Evolutionary conservation across 1,284 basidiomycete genomes (phyloP).

Genomic region (Acaromyces ingoldii): DNA sequence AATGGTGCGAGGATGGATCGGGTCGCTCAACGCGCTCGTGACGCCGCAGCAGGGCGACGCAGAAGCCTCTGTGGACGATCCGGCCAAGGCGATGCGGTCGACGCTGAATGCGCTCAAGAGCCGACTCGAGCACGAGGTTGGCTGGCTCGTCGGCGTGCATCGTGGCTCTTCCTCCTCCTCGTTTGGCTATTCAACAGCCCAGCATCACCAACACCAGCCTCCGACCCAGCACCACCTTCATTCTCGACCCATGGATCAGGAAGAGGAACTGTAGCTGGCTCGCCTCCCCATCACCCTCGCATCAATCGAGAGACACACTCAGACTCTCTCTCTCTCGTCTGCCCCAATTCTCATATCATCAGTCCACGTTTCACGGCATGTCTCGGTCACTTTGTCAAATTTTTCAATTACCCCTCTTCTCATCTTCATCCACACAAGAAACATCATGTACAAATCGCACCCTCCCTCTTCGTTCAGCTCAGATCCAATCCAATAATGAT

Average conservation of each 20-base stretch:
- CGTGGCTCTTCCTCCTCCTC: constrained; percentile 4
- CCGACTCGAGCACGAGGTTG: constrained; percentile 31
- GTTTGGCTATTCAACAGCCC: too few relatives aligned
- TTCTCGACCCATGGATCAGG: neutral
- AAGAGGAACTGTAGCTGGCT: neutral
- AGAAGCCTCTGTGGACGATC: neutral
- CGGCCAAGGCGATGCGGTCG: constrained; percentile 16
- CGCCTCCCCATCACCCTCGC: too few relatives aligned
- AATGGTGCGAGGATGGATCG: constrained; percentile 33
- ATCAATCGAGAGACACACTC: too few relatives aligned
- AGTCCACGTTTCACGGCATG: too few relatives aligned
- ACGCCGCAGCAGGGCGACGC: neutral
- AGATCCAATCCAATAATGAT: too few relatives aligned
- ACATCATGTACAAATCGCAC: too few relatives aligned
- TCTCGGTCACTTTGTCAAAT: too few relatives aligned
- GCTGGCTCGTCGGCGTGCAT: constrained; percentile 26
- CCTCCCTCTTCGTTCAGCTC: too few relatives aligned
- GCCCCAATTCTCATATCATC: too few relatives aligned
- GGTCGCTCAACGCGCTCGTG: constrained; percentile 20
- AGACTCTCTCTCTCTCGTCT: too few relatives aligned
- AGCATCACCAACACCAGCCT: neutral
- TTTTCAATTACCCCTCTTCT: too few relatives aligned
- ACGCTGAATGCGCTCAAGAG: constrained; percentile 29
- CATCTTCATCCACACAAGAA: too few relatives aligned
- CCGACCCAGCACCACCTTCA: neutral